Evolutionary conservation across 202 grass and related monocot genomes (phyloP), one percentile per base, ranked within the genome.

Genomic region (Musa balbisiana): DNA sequence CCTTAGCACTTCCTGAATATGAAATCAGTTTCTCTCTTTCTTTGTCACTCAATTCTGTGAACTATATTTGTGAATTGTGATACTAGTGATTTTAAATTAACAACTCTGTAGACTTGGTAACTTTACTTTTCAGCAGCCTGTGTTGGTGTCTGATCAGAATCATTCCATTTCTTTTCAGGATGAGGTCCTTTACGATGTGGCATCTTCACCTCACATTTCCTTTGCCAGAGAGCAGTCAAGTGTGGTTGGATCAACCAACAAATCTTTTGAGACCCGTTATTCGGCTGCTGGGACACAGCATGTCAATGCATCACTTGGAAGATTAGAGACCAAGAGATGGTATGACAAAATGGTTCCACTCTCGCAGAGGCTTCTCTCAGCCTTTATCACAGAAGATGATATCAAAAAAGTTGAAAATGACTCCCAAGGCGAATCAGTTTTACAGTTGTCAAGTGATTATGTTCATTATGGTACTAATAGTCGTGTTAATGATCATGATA

Each of bases 311-410:
- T 77, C 70, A 59, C 78, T 59, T 51, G 80, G 85, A 79, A 83
- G 78, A 70, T 6, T 82, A 73, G 76, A 84, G 73, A 74, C 76
- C 24, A 84, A 82, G 29, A 82, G 80, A 72, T 90, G 85, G 85
- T 81, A 84, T 29, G 84, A 83, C 79, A 80, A 86, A 86, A 80
- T 87, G 70, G 74, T 82, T 76, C 92, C 89, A 64, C 83, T 91
- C 80, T 73, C 86, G 64, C 89, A 96, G 26, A 89, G 81, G 76
- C 89, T 96, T 72, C 85, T 96, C 74, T 92, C 92, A 52, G 87
- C 92, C 82, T 84, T 96, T 72, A 88, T 92, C 56, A 84, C 83
- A 74, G 85, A 89, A 73, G 87, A 92, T 76, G 90, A 69, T 1
- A 78, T 79, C 84, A 75, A 93, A 51, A 65, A 76, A 12, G 62